Percentiles rank a stretch among this genome's conserved stretches.
Evolutionary conservation across 1,284 basidiomycete species (phyloP).

Genomic region (Ceratobasidium sp.): DNA sequence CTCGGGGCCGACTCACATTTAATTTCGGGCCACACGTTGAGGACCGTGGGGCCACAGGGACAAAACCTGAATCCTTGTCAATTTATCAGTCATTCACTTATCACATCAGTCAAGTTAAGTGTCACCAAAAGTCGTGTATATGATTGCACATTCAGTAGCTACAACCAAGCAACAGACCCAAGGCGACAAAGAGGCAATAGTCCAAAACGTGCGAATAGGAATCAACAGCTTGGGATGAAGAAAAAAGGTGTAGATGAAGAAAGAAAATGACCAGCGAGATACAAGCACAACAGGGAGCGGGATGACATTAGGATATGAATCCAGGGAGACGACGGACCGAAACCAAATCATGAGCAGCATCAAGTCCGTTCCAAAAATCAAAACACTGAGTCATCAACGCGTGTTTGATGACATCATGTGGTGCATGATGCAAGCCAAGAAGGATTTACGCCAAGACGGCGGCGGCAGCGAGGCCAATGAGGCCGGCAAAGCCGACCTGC

Average conservation of each 20-base stretch:
- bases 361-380: conserved; percentile 25
- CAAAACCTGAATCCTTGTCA: too few relatives aligned
- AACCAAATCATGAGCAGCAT: conserved; percentile 25
- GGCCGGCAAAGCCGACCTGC: conserved; percentile 34
- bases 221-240: neutral
- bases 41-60: too few relatives aligned
- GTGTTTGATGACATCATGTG: conserved; percentile 3
- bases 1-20: too few relatives aligned
- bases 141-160: neutral
- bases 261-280: conserved; percentile 20
- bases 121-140: conserved; percentile 23
- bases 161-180: conserved; percentile 16
- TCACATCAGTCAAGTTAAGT: neutral
- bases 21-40: too few relatives aligned
- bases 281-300: conserved; percentile 41
- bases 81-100: neutral
- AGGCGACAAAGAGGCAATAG: conserved; percentile 12
- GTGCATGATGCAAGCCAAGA: neutral
- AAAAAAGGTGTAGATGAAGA: neutral
- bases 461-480: conserved; percentile 33
- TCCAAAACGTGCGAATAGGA: conserved; percentile 19
- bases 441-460: conserved; percentile 35
- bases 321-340: neutral
- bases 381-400: conserved; percentile 31
- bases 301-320: conserved; percentile 20